phyloP scores from a whole-genome alignment of 1,284 basidiomycete genomes.

The Malassezia dermatis region DNA sequence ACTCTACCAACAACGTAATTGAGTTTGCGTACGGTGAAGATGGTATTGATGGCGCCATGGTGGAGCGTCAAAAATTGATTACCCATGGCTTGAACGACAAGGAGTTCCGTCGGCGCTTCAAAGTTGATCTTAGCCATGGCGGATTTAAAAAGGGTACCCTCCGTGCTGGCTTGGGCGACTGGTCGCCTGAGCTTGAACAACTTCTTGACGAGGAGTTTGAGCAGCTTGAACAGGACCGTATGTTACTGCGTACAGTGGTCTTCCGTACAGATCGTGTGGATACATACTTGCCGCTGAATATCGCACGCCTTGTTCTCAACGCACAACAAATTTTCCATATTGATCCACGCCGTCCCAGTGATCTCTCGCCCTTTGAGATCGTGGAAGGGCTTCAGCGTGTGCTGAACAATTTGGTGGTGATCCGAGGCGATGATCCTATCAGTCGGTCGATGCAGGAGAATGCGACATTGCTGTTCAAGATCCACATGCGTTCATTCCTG shows the following conservation, averaged over 20 bases:
- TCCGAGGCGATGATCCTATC: constrained; percentile 61
- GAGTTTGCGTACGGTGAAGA: constrained; percentile 98
- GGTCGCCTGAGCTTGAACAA: constrained; percentile 68
- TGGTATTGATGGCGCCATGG: constrained; percentile 94
- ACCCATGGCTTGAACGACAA: constrained; percentile 72
- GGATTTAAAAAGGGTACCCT: constrained; percentile 58
- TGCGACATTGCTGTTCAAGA: constrained; percentile 81
- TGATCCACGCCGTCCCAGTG: constrained; percentile 80
- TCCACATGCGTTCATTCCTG: constrained; percentile 51
- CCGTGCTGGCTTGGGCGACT: constrained; percentile 89
- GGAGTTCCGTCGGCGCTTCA: constrained; percentile 80
- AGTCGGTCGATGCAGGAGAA: constrained; percentile 76
- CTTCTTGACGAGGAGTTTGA: constrained; percentile 79
- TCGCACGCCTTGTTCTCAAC: constrained; percentile 87
- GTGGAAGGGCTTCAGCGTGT: constrained; percentile 59
- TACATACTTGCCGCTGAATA: constrained; percentile 58
- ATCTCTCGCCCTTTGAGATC: constrained; percentile 78
- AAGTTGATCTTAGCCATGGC: constrained; percentile 66
- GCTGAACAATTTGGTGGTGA: constrained; percentile 53
- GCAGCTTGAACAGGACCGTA: constrained; percentile 67
- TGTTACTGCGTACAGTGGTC: constrained; percentile 66
- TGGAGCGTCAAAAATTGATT: constrained; percentile 87
- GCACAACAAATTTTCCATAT: constrained; percentile 96
- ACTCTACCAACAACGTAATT: constrained; percentile 64
- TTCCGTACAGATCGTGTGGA: constrained; percentile 63